Base-by-base conservation (phyloP, 2,329 filamentous ascomycete species). In the Ophiostoma sp. region DNA sequence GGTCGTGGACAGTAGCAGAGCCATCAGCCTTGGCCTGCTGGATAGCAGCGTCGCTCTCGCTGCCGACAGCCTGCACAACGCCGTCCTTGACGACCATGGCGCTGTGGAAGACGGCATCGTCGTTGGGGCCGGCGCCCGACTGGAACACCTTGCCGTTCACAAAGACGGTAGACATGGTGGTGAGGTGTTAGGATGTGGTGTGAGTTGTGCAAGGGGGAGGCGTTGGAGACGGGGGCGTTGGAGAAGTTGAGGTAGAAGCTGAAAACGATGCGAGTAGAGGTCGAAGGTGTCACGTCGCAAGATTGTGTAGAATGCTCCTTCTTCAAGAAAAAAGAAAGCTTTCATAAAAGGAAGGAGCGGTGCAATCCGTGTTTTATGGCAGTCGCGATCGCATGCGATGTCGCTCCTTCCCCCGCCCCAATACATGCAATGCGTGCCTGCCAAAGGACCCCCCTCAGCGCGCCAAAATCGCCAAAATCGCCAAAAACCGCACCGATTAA, bases 71-170 rank as follows among this genome's bases (percentile, higher is more conserved):
- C 4, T 74, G 74, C 76, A 85, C 84, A 15, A 76, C 76, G 9
- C 80, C 76, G 61, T 77, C 80, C 15, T 80, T 78, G 71, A 83
- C 78, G 5, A 85, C 77, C 77, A 84, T 77, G 76, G 80, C 80
- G 17, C 80, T 79, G 64, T 80, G 80, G 75, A 85, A 85, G 19
- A 75, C 75, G 8, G 79, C 79, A 6, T 76, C 74, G 69, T 77
- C 76, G 59, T 75, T 75, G 9, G 77, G 77, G 4, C 70, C 42
- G 31, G 77, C 74, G 70, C 77, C 76, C 0, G 78, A 76, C 57
- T 79, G 82, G 78, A 82, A 76, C 85, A 88, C 39, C 87, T 85
- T 82, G 83, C 84, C 73, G 84, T 85, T 75, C 80, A 83, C 28
- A 79, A 85, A 75, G 81, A 86, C 78, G 3, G 69, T 72, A 36